Base-by-base conservation (phyloP, 768 basidiomycete species). In the Rhizopogon salebrosus region DNA sequence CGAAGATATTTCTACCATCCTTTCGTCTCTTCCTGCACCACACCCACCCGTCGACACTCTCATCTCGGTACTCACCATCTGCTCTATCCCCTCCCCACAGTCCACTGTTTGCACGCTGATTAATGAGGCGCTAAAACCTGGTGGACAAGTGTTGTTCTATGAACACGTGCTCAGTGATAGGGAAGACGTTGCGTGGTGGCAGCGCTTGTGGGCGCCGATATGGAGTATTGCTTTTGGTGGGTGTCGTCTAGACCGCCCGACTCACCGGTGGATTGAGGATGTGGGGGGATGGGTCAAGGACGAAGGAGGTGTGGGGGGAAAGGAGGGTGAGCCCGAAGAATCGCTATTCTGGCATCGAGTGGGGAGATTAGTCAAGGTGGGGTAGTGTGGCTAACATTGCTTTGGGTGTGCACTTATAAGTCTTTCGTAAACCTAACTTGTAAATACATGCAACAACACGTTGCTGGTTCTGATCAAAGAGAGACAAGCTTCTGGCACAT, bases 171-270 rank as follows among this genome's bases (percentile, higher is more conserved):
- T 74, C 48, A 85, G 76, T 57, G 77, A 72, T 1, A 64, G 67
- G 0, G 49, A 59, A 6, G 80, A 84, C 55, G 78, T 87, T 2
- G 78, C 78, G 7, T 80, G 81, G 79, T 89, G 87, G 86, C 89
- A 91, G 65, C 55, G 72, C 0, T 75, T 87, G 45, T 89, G 87
- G 88, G 75, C 84, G 2, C 87, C 87, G 0, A 5, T 89, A 4
- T 91, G 89, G 89, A 61, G 62, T 5, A 37, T 73, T 1, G 66
- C 70, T 1, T 81, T 85, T 51, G 85, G 82, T 58, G 87, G 87
- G 13, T 89, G 88, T 59, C 70, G 70, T 54, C 59, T 89, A 38
- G 84, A 87, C 56, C 71, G 82, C 6, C 80, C 81, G 10, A 77
- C 79, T 2, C 75, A 72, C 29, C 11, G 76, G 0, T 80, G 75